Percentiles rank a stretch among this genome's conserved stretches.
Evolutionary conservation across 768 basidiomycete genomes (phyloP).

Genomic region (Psilocybe tampanensis): DNA sequence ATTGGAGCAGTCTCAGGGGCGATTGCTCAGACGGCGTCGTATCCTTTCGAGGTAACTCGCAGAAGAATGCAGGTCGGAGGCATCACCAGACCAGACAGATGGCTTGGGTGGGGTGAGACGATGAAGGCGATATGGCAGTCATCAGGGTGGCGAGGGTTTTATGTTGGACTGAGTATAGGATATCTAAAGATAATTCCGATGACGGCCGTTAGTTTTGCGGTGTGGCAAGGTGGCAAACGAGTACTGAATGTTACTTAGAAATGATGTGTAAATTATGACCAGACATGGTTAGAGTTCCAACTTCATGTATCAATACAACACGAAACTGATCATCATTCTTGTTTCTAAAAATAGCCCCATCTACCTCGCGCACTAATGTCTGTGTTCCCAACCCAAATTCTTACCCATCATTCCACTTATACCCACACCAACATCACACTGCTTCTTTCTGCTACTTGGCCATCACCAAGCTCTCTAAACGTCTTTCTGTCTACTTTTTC

Average conservation of each 20-base stretch:
- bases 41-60: constrained; percentile 93
- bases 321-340: constrained; percentile 1
- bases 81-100: constrained; percentile 71
- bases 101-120: constrained; percentile 82
- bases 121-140: constrained; percentile 62
- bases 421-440: background rate
- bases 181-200: constrained; percentile 95
- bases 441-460: background rate
- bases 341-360: background rate
- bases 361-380: background rate
- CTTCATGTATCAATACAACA: background rate
- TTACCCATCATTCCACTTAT: background rate
- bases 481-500: background rate
- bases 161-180: constrained; percentile 87
- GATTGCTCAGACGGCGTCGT: constrained; percentile 85
- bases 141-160: constrained; percentile 88
- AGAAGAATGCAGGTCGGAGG: constrained; percentile 96
- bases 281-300: background rate
- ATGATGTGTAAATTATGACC: constrained; percentile 1
- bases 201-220: constrained; percentile 90
- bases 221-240: constrained; percentile 84
- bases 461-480: background rate
- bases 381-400: background rate
- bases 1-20: constrained; percentile 89
- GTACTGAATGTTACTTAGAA: constrained; percentile 42